These are phyloP conservation scores for Thraustochytrium sp. DNA, from an alignment of 352 stramenopile species.

Conservation along the genomic window DNA sequence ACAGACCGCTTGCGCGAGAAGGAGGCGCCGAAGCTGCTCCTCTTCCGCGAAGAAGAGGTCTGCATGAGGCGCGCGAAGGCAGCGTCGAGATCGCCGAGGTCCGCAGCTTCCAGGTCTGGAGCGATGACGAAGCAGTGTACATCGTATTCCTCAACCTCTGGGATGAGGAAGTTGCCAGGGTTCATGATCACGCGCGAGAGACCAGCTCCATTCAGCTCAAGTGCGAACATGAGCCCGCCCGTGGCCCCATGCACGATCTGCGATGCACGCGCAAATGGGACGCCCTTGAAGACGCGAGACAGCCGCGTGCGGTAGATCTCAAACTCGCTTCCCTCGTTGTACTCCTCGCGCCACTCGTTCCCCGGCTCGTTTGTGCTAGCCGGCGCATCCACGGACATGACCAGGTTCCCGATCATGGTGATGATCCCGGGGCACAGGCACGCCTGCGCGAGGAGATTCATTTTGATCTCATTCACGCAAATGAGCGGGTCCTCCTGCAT, in stretches of 20 bases:
- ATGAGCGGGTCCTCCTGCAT: constrained; percentile 18
- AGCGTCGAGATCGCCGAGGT: background rate
- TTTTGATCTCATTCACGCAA: constrained; percentile 41
- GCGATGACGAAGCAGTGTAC: constrained; percentile 31
- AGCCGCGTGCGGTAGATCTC: constrained; percentile 36
- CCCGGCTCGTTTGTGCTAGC: background rate
- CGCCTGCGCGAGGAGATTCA: constrained; percentile 27
- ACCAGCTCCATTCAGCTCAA: background rate
- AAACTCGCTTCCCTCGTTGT: constrained; percentile 30
- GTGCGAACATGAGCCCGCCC: background rate
- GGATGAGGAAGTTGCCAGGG: constrained; percentile 10
- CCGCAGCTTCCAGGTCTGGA: background rate
- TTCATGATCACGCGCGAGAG: constrained; percentile 29
- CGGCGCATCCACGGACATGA: constrained; percentile 10
- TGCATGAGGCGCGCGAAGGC: background rate
- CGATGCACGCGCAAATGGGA: background rate
- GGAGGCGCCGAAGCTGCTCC: no score
- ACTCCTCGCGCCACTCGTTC: background rate
- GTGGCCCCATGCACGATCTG: background rate
- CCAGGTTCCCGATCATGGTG: constrained; percentile 30
- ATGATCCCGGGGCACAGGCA: constrained; percentile 28
- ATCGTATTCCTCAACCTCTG: background rate
- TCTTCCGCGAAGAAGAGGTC: background rate
- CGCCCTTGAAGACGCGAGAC: background rate
- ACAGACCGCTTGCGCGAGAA: no score